Base-by-base conservation (phyloP, 2,329 filamentous ascomycete species). In the Albophoma yamanashiensis region DNA sequence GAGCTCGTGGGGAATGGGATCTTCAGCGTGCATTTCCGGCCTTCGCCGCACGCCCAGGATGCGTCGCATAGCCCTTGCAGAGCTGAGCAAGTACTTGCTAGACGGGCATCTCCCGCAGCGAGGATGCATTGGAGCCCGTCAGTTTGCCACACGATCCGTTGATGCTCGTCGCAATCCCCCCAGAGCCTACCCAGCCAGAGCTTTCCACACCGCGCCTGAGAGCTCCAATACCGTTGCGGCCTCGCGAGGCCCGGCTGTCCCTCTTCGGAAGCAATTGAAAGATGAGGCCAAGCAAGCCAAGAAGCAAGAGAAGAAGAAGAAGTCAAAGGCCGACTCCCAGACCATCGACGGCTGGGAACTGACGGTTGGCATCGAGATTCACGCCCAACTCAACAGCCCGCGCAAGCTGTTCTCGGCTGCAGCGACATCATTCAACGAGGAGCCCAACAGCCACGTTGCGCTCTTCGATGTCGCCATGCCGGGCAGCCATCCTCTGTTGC, bases 311-410 rank as follows among this genome's bases (percentile, higher is more conserved):
- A 76, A 76, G 60, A 76, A 76, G 60, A 79, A 78, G 63, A 76
- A 78, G 63, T 73, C 75, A 57, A 80, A 80, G 64, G 69, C 66
- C 36, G 71, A 75, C 42, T 72, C 69, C 1, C 82, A 85, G 70
- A 80, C 77, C 22, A 82, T 84, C 1, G 75, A 80, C 7, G 86
- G 87, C 40, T 99, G 94, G 94, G 91, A 97, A 73, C 79, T 97
- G 68, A 97, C 93, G 0, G 91, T 97, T 36, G 94, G 94, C 62
- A 92, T 99, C 66, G 94, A 99, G 77, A 94, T 99, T 64, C 94
- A 99, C 71, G 94, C 94, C 25, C 93, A 97, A 75, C 81, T 99
- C 68, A 96, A 97, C 74, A 94, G 92, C 0, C 80, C 84, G 5
- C 81, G 82, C 69, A 99, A 99, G 75, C 84, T 99, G 60, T 99